Percentiles rank a stretch among this genome's conserved stretches.
Conservation (phyloP, 2,329 filamentous ascomycete genomes). For the Exophiala sp. region DNA sequence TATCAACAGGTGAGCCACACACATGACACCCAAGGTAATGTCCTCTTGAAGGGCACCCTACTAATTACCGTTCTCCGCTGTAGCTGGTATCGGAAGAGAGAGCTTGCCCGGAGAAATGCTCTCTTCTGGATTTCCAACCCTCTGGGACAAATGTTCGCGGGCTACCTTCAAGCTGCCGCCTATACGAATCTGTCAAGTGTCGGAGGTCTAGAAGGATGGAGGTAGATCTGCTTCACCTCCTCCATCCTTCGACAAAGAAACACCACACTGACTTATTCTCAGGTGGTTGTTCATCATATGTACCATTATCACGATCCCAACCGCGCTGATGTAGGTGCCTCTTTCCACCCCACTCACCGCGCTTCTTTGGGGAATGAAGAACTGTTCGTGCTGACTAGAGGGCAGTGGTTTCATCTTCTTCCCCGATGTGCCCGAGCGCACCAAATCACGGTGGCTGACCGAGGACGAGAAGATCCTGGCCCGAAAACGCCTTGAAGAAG, state of each 20-base stretch:
- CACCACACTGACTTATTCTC: background rate
- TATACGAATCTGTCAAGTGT: constrained; percentile 43
- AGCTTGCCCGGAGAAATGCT: constrained; percentile 47
- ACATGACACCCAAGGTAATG: background rate
- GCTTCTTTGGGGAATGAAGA: too few species aligned
- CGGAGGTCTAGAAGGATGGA: constrained; percentile 48
- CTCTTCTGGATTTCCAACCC: constrained; percentile 47
- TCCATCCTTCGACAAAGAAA: too few species aligned
- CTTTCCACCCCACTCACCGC: too few species aligned
- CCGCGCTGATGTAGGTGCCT: too few species aligned
- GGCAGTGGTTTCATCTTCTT: background rate
- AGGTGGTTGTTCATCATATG: too few species aligned
- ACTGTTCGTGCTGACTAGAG: too few species aligned
- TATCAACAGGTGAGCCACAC: background rate
- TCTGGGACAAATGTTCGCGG: constrained; percentile 40
- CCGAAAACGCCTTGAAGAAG: background rate
- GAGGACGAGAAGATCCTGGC: background rate
- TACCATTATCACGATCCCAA: too few species aligned
- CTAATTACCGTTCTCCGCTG: background rate
- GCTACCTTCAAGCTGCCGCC: constrained; percentile 50
- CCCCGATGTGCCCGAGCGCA: background rate
- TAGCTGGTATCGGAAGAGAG: constrained; percentile 45
- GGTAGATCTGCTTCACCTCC: too few species aligned
- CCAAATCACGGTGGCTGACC: background rate
- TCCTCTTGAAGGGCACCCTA: background rate